Evolutionary conservation across 2,329 filamentous ascomycete genomes (phyloP).

Genomic region (Aspergillus sp.): DNA sequence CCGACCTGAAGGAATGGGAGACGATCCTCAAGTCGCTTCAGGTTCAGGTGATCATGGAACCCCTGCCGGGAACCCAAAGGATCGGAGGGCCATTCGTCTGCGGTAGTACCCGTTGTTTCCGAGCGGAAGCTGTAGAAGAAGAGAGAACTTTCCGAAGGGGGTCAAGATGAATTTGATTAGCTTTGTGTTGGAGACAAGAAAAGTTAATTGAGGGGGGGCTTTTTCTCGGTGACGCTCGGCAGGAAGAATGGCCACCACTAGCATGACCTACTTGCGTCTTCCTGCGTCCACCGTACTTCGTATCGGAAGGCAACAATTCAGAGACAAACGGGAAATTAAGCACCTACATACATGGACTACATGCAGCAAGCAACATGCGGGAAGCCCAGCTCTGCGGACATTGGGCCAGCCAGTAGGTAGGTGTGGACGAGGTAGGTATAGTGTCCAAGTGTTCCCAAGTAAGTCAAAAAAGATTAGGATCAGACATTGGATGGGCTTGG

Average conservation of each 20-base stretch:
- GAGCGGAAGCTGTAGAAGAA: conserved; percentile 13
- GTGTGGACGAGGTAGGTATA: too few species aligned
- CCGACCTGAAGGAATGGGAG: not conserved
- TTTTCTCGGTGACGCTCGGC: not conserved
- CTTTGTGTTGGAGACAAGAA: not conserved
- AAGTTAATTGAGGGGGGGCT: not conserved
- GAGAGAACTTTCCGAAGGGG: conserved; percentile 17
- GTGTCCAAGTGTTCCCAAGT: not conserved
- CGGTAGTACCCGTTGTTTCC: conserved; percentile 10
- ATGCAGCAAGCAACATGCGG: not conserved
- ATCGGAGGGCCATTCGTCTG: not conserved
- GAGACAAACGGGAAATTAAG: not conserved
- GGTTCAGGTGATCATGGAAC: not conserved
- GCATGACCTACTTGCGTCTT: not conserved
- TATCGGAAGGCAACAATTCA: not conserved
- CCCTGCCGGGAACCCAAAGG: not conserved
- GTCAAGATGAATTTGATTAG: not conserved
- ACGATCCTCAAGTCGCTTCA: not conserved
- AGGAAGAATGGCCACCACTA: not conserved
- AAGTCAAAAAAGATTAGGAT: not conserved
- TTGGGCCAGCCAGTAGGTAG: not conserved
- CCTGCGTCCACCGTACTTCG: not conserved
- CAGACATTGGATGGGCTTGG: conserved; percentile 3
- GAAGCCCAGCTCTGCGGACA: not conserved
- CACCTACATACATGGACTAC: not conserved